phyloP scores from a whole-genome alignment of 352 stramenopile species.

The Phytophthora meadii region DNA sequence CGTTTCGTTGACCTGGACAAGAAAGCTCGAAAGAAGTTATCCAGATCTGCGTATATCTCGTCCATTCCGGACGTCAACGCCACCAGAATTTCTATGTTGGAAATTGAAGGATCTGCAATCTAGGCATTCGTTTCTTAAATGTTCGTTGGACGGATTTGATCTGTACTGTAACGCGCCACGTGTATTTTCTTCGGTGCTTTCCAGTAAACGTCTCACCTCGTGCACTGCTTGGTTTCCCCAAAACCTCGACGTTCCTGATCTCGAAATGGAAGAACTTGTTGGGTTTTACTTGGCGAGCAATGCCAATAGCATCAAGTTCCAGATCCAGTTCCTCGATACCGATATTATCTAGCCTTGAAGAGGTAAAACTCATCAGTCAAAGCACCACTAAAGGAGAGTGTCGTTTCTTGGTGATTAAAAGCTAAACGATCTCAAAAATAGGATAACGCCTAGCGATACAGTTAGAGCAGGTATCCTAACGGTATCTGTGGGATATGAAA shows the following conservation, averaged over 20 bases:
- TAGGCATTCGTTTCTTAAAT: constrained; percentile 6
- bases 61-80: constrained; percentile 15
- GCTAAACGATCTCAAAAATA: neutral
- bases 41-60: constrained; percentile 8
- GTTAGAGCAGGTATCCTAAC: no score
- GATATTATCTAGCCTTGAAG: neutral
- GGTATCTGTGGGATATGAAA: no score
- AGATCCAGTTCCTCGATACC: neutral
- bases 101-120: no score
- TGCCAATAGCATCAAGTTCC: constrained; percentile 4
- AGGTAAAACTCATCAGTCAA: neutral
- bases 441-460: no score
- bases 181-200: constrained; percentile 16
- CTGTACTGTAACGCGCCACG: neutral
- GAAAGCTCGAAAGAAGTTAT: constrained; percentile 12
- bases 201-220: neutral
- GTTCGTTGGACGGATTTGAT: constrained; percentile 11
- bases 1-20: constrained; percentile 11
- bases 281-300: constrained; percentile 12
- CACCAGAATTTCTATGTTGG: no score
- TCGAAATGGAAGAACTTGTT: no score
- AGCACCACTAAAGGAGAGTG: neutral
- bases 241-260: no score
- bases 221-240: neutral
- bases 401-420: neutral